A percentile compares a stretch with the other conserved stretches of the same genome.
Conservation (phyloP, 1,139 yeast species). For the Wickerhamiella infanticola region DNA sequence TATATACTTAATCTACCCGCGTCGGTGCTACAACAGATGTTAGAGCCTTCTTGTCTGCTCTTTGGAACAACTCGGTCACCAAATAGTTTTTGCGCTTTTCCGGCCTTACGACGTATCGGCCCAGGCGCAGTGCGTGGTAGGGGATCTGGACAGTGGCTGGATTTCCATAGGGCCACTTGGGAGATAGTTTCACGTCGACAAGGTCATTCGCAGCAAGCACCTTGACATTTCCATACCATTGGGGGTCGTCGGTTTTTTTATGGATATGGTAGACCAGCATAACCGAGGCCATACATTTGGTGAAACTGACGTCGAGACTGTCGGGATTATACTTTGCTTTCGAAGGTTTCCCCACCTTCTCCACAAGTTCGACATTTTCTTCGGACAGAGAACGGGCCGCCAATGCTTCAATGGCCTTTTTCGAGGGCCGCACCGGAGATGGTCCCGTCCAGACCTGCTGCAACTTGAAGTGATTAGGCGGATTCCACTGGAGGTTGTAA, state of each 20-base stretch:
- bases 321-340: not conserved
- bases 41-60: not conserved
- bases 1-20: too few relatives aligned
- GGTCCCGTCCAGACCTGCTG: not conserved
- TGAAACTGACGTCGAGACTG: not conserved
- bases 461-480: not conserved
- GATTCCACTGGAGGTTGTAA: not conserved
- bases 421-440: not conserved
- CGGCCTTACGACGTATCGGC: not conserved
- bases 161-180: not conserved
- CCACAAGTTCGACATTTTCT: not conserved
- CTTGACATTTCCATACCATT: not conserved
- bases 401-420: not conserved
- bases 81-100: not conserved
- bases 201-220: not conserved
- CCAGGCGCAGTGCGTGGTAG: not conserved
- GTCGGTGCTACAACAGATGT: too few relatives aligned
- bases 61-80: not conserved
- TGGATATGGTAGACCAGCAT: not conserved
- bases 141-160: not conserved
- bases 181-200: not conserved
- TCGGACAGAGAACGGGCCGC: not conserved
- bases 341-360: not conserved
- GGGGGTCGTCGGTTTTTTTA: not conserved
- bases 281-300: not conserved